These are phyloP conservation scores for Pulicaria dysenterica DNA, from an alignment of 129 eudicot species.

Conservation along the genomic window DNA sequence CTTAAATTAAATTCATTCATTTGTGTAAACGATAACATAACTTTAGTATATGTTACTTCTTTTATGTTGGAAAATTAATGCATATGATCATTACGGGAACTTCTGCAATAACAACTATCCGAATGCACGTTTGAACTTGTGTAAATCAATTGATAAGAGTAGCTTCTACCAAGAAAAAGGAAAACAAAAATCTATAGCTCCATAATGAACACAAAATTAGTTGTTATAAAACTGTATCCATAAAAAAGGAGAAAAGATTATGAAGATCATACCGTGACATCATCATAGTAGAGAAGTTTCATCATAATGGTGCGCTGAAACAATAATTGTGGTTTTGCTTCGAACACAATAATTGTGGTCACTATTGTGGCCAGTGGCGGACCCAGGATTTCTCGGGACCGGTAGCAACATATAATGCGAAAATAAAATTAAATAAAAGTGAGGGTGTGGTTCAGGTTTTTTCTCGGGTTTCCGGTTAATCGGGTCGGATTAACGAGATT, in stretches of 20 bases:
- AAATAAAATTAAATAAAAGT: too few relatives aligned
- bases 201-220: background rate
- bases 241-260: slow-evolving; percentile 15
- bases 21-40: too few relatives aligned
- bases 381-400: too few relatives aligned
- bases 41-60: background rate
- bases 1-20: background rate
- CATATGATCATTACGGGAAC: background rate
- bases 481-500: too few relatives aligned
- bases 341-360: too few relatives aligned
- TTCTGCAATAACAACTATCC: too few relatives aligned
- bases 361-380: too few relatives aligned
- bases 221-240: slow-evolving; percentile 12
- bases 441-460: too few relatives aligned
- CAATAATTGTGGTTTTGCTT: slow-evolving; percentile 50
- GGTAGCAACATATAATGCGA: too few relatives aligned
- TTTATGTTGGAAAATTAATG: background rate
- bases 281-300: slow-evolving; percentile 92
- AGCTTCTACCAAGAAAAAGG: slow-evolving; percentile 18
- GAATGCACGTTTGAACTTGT: background rate
- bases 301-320: slow-evolving; percentile 97
- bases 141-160: slow-evolving; percentile 2
- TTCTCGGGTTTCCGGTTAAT: too few relatives aligned
- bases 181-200: slow-evolving; percentile 9
- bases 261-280: slow-evolving; percentile 80